A percentile compares a stretch with the other conserved stretches of the same genome.
phyloP scores from a whole-genome alignment of 768 basidiomycete species.

The Crassisporium funariophilum region DNA sequence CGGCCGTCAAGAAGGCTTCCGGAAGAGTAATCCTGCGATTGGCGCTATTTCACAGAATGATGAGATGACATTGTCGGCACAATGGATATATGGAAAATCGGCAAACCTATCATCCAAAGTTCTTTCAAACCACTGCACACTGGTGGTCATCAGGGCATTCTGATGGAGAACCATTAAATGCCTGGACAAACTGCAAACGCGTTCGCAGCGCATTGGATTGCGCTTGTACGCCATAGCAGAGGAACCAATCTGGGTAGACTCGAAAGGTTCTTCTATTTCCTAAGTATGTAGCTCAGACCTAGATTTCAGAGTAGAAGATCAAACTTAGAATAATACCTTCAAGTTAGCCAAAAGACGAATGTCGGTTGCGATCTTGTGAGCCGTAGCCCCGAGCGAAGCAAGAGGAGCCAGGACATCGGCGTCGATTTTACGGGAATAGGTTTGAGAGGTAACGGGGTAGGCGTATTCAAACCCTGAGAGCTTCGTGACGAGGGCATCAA shows the following conservation, averaged over 20 bases:
- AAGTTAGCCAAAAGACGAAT: constrained; percentile 92
- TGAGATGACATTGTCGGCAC: background rate
- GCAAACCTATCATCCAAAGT: constrained; percentile 93
- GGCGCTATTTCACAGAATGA: constrained; percentile 53
- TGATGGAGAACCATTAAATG: constrained; percentile 96
- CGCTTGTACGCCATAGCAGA: constrained; percentile 99
- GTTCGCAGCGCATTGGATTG: constrained; percentile 98
- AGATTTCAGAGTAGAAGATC: background rate
- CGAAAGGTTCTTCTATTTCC: constrained; percentile 99
- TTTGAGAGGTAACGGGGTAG: constrained; percentile 98
- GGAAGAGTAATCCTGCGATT: constrained; percentile 96
- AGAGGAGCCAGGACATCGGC: constrained; percentile 89
- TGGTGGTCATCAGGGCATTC: constrained; percentile 92
- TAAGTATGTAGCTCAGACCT: constrained; percentile 23
- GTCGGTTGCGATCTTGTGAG: constrained; percentile 97
- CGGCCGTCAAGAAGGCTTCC: constrained; percentile 95
- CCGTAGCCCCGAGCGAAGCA: constrained; percentile 89
- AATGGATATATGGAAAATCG: constrained; percentile 1
- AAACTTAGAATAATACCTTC: constrained; percentile 51
- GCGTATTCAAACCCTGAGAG: constrained; percentile 92
- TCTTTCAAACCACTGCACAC: constrained; percentile 98
- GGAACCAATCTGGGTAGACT: constrained; percentile 96
- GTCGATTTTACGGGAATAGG: constrained; percentile 98
- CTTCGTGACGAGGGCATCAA: constrained; percentile 87
- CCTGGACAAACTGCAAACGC: constrained; percentile 93